phyloP scores from a whole-genome alignment of 2,329 filamentous ascomycete genomes.

The Exophiala viscosa region DNA sequence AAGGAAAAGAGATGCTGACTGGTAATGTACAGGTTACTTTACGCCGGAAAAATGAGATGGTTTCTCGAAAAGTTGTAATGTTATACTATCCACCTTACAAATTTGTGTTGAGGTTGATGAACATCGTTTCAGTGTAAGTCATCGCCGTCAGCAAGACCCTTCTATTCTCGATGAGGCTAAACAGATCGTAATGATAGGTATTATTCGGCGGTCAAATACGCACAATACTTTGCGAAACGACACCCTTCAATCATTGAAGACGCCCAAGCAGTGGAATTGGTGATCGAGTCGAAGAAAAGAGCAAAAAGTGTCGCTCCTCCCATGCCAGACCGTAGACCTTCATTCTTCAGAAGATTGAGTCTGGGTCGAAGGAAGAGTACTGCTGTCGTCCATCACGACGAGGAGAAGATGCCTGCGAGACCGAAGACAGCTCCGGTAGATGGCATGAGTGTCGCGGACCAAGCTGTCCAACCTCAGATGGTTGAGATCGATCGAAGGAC shows the following conservation, averaged over 20 bases:
- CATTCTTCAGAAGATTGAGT: too few species aligned
- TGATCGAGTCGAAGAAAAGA: background rate
- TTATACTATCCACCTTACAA: slow-evolving; percentile 48
- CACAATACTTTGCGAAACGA: slow-evolving; percentile 44
- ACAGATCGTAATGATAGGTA: background rate
- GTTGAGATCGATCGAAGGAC: too few species aligned
- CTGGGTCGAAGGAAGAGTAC: too few species aligned
- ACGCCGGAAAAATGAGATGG: slow-evolving; percentile 39
- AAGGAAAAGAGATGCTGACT: background rate
- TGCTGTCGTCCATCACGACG: too few species aligned
- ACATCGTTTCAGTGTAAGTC: slow-evolving; percentile 43
- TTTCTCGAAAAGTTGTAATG: slow-evolving; percentile 37
- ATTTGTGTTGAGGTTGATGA: slow-evolving; percentile 43
- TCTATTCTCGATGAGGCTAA: background rate
- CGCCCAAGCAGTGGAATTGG: slow-evolving; percentile 37
- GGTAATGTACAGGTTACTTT: background rate
- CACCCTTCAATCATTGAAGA: slow-evolving; percentile 50
- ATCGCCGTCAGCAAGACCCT: slow-evolving; percentile 34
- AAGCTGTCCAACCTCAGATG: too few species aligned
- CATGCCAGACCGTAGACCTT: too few species aligned
- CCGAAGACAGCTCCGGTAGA: too few species aligned
- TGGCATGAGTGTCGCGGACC: too few species aligned
- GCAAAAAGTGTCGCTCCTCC: too few species aligned
- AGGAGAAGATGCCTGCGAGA: too few species aligned
- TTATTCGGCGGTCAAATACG: slow-evolving; percentile 32